These are phyloP conservation scores for Ogataea glucozyma DNA, from an alignment of 805 yeast genomes.

Conservation along the genomic window DNA sequence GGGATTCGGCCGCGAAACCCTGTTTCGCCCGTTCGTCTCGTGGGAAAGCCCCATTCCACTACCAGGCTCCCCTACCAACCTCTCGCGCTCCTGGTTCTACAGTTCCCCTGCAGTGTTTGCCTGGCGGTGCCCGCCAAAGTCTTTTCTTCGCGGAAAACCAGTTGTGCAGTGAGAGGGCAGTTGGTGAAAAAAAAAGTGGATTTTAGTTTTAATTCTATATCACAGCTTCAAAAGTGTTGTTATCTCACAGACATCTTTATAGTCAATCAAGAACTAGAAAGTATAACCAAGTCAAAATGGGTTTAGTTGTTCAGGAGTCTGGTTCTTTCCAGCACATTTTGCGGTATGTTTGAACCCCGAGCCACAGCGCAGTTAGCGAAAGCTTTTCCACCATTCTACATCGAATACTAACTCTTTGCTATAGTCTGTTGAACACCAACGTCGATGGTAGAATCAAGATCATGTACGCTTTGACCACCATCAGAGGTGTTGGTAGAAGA, in stretches of 20 bases:
- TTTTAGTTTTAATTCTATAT: slow-evolving; percentile 4
- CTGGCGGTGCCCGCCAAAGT: slow-evolving; percentile 1
- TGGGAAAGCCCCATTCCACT: too few relatives aligned
- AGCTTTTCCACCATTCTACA: neutral
- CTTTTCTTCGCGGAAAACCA: slow-evolving; percentile 3
- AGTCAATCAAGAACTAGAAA: slow-evolving; percentile 11
- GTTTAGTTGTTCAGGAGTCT: slow-evolving; percentile 90
- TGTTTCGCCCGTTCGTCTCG: too few relatives aligned
- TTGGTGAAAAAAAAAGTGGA: slow-evolving; percentile 16
- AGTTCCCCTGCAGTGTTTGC: too few relatives aligned
- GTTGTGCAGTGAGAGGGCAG: neutral
- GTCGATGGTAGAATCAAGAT: slow-evolving; percentile 99
- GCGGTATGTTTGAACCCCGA: slow-evolving; percentile 91
- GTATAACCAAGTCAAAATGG: slow-evolving; percentile 24
- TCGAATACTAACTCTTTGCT: slow-evolving; percentile 40
- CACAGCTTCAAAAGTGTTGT: slow-evolving; percentile 3
- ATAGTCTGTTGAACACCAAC: slow-evolving; percentile 99
- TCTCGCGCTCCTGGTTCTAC: too few relatives aligned
- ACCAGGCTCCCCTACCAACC: too few relatives aligned
- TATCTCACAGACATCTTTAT: slow-evolving; percentile 8
- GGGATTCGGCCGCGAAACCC: neutral
- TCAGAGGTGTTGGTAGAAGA: slow-evolving; percentile 99
- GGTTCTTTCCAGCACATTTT: slow-evolving; percentile 99
- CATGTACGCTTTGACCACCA: slow-evolving; percentile 99
- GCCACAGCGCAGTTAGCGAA: too few relatives aligned